Evolutionary conservation across 495 filamentous ascomycete genomes (phyloP).

Genomic region (Geopyxis carbonaria): DNA sequence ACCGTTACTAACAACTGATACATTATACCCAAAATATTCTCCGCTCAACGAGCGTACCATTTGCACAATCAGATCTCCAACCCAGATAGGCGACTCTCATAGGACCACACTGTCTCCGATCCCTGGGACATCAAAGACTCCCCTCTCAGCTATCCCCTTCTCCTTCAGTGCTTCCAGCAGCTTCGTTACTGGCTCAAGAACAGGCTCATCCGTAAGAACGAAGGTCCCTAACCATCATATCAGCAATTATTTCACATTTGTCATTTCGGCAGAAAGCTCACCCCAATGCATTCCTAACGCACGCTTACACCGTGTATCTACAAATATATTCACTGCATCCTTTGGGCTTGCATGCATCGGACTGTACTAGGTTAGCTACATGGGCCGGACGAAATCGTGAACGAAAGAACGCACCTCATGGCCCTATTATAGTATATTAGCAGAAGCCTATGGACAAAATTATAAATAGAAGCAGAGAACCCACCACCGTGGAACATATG

Average conservation of each 20-base stretch:
- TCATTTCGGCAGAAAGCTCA: too few species aligned
- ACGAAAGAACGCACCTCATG: conserved; percentile 8
- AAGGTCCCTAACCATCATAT: conserved; percentile 52
- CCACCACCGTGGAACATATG: conserved; percentile 56
- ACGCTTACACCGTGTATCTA: conserved; percentile 64
- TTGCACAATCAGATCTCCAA: too few species aligned
- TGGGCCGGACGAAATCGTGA: too few species aligned
- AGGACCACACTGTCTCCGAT: conserved; percentile 62
- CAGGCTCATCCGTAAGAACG: conserved; percentile 72
- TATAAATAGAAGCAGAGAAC: too few species aligned
- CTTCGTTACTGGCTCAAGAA: conserved; percentile 63
- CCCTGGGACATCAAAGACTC: conserved; percentile 72
- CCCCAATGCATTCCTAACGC: conserved; percentile 90
- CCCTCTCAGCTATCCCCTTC: conserved; percentile 51
- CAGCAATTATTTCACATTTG: too few species aligned
- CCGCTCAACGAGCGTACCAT: too few species aligned
- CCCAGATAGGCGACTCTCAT: too few species aligned
- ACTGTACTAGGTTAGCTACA: too few species aligned
- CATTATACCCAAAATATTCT: too few species aligned
- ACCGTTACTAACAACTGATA: too few species aligned
- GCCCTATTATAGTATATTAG: too few species aligned
- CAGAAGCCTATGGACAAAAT: too few species aligned
- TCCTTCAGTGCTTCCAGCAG: conserved; percentile 55
- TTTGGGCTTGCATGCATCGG: conserved; percentile 74
- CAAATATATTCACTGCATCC: conserved; percentile 78